Evolutionary conservation across 805 yeast genomes (phyloP).

Genomic region (Wickerhamomyces kurtzmanii): DNA sequence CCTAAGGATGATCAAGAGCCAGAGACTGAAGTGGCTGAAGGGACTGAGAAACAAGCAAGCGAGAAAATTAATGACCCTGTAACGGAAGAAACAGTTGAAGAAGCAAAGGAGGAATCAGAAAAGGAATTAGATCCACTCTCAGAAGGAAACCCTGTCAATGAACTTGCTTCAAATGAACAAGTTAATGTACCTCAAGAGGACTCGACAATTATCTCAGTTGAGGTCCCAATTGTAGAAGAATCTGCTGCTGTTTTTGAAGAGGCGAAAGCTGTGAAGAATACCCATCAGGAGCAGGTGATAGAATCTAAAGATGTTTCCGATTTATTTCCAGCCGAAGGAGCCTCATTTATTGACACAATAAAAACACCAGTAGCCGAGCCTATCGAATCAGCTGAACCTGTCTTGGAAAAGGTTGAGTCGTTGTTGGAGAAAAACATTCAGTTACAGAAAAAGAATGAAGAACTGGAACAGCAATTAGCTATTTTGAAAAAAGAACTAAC

Average conservation of each 20-base stretch:
- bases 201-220: neutral
- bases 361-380: constrained; percentile 8
- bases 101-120: constrained; percentile 4
- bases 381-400: too few relatives aligned
- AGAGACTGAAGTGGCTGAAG: constrained; percentile 2
- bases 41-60: constrained; percentile 3
- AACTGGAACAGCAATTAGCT: constrained; percentile 20
- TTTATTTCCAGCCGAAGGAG: constrained; percentile 8
- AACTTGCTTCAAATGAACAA: too few relatives aligned
- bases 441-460: constrained; percentile 22
- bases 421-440: constrained; percentile 13
- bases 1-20: constrained; percentile 1
- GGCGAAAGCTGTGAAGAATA: neutral
- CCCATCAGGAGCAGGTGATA: neutral
- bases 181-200: constrained; percentile 5
- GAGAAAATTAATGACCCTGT: neutral
- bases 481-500: constrained; percentile 28
- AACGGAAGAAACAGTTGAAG: constrained; percentile 3
- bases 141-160: neutral
- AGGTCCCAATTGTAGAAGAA: neutral
- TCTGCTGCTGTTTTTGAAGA: neutral
- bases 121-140: constrained; percentile 4
- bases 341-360: constrained; percentile 18
- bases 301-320: constrained; percentile 5
- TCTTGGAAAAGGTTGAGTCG: too few relatives aligned